Percentiles rank a stretch among this genome's conserved stretches.
Conservation (phyloP, 2,329 filamentous ascomycete species). For the Celoporthe dispersa region DNA sequence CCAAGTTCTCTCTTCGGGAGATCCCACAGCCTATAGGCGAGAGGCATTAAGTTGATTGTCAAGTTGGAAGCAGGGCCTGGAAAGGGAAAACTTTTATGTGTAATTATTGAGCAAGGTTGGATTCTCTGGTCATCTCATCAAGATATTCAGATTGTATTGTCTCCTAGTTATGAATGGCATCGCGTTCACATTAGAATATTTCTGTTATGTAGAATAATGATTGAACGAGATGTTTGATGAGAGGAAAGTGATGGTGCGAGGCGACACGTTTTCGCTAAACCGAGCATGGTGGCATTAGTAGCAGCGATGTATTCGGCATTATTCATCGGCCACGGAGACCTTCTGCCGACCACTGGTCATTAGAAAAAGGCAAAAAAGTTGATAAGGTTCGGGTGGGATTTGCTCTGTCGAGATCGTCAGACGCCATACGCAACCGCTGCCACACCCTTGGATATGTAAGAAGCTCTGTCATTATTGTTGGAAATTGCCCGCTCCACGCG, state of each 20-base stretch:
- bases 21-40: constrained; percentile 44
- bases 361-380: too few relatives aligned
- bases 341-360: too few relatives aligned
- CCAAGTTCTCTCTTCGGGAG: constrained; percentile 48
- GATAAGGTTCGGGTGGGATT: too few relatives aligned
- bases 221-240: background rate
- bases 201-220: background rate
- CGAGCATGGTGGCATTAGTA: too few relatives aligned
- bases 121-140: background rate
- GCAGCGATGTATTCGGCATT: too few relatives aligned
- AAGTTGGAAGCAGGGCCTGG: background rate
- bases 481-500: background rate
- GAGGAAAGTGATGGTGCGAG: too few relatives aligned
- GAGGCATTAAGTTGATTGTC: background rate
- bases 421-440: background rate
- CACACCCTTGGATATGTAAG: background rate
- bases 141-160: background rate
- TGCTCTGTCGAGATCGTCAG: background rate
- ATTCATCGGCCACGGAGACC: too few relatives aligned
- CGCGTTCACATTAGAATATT: background rate
- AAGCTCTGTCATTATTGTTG: background rate
- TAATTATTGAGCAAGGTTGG: too few relatives aligned
- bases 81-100: background rate
- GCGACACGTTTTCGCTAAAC: too few relatives aligned
- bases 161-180: background rate